phyloP scores from a whole-genome alignment of 2,329 filamentous ascomycete genomes.

The Lecanosticta acicola region DNA sequence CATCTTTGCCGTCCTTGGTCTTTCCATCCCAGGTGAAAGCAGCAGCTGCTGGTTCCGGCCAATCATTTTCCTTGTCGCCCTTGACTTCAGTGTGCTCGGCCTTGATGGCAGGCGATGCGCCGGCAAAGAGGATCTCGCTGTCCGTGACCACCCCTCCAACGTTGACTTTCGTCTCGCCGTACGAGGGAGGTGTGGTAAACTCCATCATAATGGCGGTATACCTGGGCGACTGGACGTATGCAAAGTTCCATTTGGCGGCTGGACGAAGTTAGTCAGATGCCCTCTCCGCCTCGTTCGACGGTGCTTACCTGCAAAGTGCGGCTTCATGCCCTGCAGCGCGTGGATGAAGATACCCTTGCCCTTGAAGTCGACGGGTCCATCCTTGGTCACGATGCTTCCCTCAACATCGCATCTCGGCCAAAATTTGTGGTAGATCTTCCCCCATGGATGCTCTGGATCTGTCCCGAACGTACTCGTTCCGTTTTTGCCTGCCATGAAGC shows the following conservation, averaged over 20 bases:
- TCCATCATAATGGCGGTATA: slow-evolving; percentile 93
- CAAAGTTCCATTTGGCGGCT: slow-evolving; percentile 88
- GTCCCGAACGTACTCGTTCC: slow-evolving; percentile 83
- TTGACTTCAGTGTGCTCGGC: slow-evolving; percentile 65
- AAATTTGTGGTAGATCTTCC: slow-evolving; percentile 83
- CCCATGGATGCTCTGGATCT: slow-evolving; percentile 81
- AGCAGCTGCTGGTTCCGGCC: slow-evolving; percentile 76
- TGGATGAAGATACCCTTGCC: slow-evolving; percentile 75
- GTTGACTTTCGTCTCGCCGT: slow-evolving; percentile 76
- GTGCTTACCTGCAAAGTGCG: slow-evolving; percentile 74
- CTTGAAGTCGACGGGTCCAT: slow-evolving; percentile 74
- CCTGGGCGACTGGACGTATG: slow-evolving; percentile 79
- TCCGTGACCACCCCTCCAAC: slow-evolving; percentile 80
- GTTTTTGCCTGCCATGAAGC: slow-evolving; percentile 77
- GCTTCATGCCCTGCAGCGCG: slow-evolving; percentile 97
- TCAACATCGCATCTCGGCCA: slow-evolving; percentile 83
- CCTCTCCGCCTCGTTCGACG: neutral
- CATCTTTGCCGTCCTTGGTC: slow-evolving; percentile 66
- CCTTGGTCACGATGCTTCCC: slow-evolving; percentile 76
- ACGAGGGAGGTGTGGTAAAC: slow-evolving; percentile 88
- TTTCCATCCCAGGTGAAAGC: slow-evolving; percentile 75
- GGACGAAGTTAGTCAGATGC: slow-evolving; percentile 7
- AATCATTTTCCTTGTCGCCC: slow-evolving; percentile 71
- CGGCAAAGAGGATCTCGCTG: slow-evolving; percentile 70
- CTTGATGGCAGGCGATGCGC: slow-evolving; percentile 56